phyloP scores from a whole-genome alignment of 305 asterid species.

The Plantago lanceolata region DNA sequence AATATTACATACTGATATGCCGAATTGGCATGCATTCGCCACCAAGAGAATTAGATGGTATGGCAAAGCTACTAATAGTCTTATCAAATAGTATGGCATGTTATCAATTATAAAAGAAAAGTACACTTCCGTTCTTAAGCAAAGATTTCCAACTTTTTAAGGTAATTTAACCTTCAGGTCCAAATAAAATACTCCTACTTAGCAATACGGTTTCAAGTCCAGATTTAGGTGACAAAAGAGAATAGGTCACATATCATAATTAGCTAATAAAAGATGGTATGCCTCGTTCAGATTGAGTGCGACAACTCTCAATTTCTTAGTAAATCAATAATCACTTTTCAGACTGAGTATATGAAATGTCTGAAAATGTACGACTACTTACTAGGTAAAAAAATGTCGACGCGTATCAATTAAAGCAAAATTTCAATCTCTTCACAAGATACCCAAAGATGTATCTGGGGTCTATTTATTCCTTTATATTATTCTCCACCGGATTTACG shows the following conservation, averaged over 20 bases:
- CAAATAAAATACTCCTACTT: background rate
- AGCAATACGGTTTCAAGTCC: background rate
- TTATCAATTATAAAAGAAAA: too few species aligned
- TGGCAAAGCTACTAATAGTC: background rate
- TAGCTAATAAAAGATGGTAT: background rate
- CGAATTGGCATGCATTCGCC: background rate
- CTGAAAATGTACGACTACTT: background rate
- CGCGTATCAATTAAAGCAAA: background rate
- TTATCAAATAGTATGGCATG: background rate
- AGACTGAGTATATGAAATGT: background rate
- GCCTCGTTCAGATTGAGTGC: background rate
- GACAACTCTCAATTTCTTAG: background rate
- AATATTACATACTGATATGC: too few species aligned
- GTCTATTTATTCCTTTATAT: background rate
- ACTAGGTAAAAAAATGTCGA: background rate
- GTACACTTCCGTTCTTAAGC: background rate
- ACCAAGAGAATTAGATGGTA: background rate
- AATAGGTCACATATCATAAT: background rate
- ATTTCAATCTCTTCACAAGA: background rate
- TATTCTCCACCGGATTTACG: background rate
- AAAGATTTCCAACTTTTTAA: background rate
- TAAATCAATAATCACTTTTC: background rate
- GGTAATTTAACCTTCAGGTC: background rate
- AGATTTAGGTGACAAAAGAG: conserved; percentile 1
- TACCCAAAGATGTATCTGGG: background rate